phyloP scores from a whole-genome alignment of 2,329 filamentous ascomycete species.

The Paracoccidioides brasiliensis region DNA sequence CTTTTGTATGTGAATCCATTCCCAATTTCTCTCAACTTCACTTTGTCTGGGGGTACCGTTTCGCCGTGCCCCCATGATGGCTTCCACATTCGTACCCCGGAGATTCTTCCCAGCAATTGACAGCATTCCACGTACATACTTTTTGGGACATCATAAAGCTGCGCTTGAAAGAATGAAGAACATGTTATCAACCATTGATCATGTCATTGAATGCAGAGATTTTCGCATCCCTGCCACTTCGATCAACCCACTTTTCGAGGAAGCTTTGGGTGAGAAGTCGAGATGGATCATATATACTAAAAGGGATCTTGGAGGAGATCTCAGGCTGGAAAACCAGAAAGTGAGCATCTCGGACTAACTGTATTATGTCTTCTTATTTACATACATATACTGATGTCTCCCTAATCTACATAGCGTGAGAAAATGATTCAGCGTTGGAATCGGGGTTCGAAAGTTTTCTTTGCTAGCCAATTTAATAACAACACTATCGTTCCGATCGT shows the following conservation, averaged over 20 bases:
- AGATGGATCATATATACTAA: slow-evolving; percentile 88
- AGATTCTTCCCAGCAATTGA: slow-evolving; percentile 56
- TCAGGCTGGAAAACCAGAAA: slow-evolving; percentile 27
- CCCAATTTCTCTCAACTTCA: background rate
- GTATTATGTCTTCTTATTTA: background rate
- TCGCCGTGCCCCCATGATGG: background rate
- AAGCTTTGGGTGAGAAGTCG: slow-evolving; percentile 55
- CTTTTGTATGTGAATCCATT: background rate
- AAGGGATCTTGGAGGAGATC: slow-evolving; percentile 52
- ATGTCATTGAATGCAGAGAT: slow-evolving; percentile 91
- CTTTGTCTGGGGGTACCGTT: background rate
- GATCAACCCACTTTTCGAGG: slow-evolving; percentile 79
- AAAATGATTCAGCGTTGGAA: slow-evolving; percentile 43
- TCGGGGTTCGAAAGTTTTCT: slow-evolving; percentile 38
- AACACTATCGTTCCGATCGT: slow-evolving; percentile 37
- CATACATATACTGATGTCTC: background rate
- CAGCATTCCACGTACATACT: slow-evolving; percentile 79
- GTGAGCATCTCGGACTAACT: slow-evolving; percentile 18
- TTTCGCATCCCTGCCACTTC: slow-evolving; percentile 81
- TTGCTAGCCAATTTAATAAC: slow-evolving; percentile 30
- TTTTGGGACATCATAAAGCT: slow-evolving; percentile 78
- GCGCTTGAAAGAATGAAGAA: slow-evolving; percentile 73
- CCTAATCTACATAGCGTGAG: slow-evolving; percentile 30
- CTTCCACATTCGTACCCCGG: slow-evolving; percentile 56
- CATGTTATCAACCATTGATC: slow-evolving; percentile 64